Percentiles rank a stretch among this genome's conserved stretches.
These are phyloP conservation scores for Zanthoxylum bungeanum DNA, from an alignment of 345 rosid species.

Conservation along the genomic window DNA sequence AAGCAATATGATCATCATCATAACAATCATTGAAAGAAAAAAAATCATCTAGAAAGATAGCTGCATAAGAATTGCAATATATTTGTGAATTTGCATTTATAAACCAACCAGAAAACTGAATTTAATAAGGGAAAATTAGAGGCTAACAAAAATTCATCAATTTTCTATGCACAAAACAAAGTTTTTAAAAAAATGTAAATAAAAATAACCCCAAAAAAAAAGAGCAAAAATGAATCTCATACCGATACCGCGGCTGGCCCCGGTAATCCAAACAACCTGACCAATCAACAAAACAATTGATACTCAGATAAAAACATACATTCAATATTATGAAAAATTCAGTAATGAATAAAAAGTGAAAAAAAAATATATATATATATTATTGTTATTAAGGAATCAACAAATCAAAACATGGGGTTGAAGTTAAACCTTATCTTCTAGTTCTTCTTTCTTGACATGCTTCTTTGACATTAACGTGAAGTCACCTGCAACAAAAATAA, in stretches of 20 bases:
- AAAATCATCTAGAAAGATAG: not conserved
- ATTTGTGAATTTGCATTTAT: not conserved
- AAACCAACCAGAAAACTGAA: not conserved
- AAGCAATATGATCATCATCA: not conserved
- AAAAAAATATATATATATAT: not conserved
- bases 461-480: constrained; percentile 63
- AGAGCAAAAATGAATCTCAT: constrained; percentile 6
- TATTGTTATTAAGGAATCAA: not conserved
- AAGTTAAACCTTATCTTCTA: constrained; percentile 66
- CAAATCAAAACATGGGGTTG: not conserved
- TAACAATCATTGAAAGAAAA: not conserved
- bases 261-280: constrained; percentile 93
- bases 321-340: not conserved
- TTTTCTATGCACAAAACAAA: too few species aligned
- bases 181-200: too few species aligned
- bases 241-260: constrained; percentile 98
- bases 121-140: not conserved
- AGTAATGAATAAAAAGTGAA: not conserved
- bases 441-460: constrained; percentile 68
- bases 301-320: not conserved
- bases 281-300: constrained; percentile 7
- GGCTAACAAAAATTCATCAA: not conserved
- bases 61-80: not conserved
- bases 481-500: constrained; percentile 51
- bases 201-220: too few species aligned